Evolutionary conservation across 495 filamentous ascomycete species (phyloP), one percentile per base, ranked within the genome.

Genomic region (Cladorrhinum samala): DNA sequence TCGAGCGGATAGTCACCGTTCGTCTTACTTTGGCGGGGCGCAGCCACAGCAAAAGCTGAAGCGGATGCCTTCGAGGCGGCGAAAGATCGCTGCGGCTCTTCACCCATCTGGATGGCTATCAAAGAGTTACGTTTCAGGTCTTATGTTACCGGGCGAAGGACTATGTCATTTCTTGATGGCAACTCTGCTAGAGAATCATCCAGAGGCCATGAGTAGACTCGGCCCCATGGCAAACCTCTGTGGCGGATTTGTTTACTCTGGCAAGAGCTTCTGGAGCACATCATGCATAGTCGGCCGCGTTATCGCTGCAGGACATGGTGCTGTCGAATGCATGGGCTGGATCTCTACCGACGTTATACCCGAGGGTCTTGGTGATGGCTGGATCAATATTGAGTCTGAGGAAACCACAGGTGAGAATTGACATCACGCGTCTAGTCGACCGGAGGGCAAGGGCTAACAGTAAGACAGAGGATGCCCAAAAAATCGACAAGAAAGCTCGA

Each of bases 211-310:
- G 39, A 65, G 73, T 14, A 77, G 59, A 42, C 74, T 95, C 3
- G 89, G 89, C 0, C 74, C 82, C 18, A 75, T 78, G 40, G 84
- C 82, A 2, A 90, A 86, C 64, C 69, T 95, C 7, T 86, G 85
- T 58, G 85, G 86, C n/a, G 89, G 89, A 3, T 89, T 95, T 59
- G 67, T 85, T 7, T 90, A 88, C 60, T 64, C 60, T 8, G 78
- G 74, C 16, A 81, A 79, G 56, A 91, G 82, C 50, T 93, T 86
- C 74, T 95, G 89, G 89, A 91, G 87, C 66, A 90, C 86, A 27
- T 70, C 77, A 40, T 89, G 85, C 60, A 76, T 93, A 39, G 80
- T 91, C 20, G 87, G 87, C 7, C 81, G 87, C 27, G 86, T 95
- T 0, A 60, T 95, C 19, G 83, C 84, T 51, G 80, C 83, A 30